A percentile compares a stretch with the other conserved stretches of the same genome.
Conservation (phyloP, 169 alveolate genomes). For the Theileria sp. region DNA sequence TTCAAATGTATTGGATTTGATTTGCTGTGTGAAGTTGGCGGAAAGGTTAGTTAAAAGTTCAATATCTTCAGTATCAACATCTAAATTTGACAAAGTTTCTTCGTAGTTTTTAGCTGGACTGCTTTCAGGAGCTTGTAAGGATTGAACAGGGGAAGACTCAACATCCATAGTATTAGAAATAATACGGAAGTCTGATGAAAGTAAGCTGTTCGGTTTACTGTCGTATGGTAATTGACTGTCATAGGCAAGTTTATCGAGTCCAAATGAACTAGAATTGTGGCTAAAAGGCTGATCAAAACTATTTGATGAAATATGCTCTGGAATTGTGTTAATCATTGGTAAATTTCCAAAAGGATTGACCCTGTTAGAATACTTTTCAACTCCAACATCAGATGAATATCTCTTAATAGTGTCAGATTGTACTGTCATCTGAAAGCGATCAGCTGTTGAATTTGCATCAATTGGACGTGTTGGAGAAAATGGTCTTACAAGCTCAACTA, state of each 20-base stretch:
- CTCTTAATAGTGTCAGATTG: not conserved
- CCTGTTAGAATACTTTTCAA: not conserved
- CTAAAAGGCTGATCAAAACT: not conserved
- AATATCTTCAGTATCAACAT: not conserved
- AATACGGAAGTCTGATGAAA: not conserved
- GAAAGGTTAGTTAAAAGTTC: not conserved
- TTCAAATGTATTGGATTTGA: not conserved
- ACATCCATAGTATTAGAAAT: not conserved
- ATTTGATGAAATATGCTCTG: not conserved
- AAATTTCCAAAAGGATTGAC: not conserved
- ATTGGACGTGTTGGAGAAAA: not conserved
- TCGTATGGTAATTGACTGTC: not conserved
- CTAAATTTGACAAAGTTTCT: not conserved
- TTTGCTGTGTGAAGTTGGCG: not conserved
- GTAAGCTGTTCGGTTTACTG: not conserved
- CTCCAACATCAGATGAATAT: not conserved
- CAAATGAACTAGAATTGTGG: not conserved
- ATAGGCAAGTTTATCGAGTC: not conserved
- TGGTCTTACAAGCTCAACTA: not conserved
- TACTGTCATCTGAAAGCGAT: not conserved
- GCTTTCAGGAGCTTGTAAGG: not conserved
- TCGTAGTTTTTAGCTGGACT: not conserved
- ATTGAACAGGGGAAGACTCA: not conserved
- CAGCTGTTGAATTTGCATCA: not conserved
- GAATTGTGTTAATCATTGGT: conserved; percentile 5